These are phyloP conservation scores for Saccharomyces hybrid DNA, from an alignment of 1,139 yeast genomes.

Conservation along the genomic window DNA sequence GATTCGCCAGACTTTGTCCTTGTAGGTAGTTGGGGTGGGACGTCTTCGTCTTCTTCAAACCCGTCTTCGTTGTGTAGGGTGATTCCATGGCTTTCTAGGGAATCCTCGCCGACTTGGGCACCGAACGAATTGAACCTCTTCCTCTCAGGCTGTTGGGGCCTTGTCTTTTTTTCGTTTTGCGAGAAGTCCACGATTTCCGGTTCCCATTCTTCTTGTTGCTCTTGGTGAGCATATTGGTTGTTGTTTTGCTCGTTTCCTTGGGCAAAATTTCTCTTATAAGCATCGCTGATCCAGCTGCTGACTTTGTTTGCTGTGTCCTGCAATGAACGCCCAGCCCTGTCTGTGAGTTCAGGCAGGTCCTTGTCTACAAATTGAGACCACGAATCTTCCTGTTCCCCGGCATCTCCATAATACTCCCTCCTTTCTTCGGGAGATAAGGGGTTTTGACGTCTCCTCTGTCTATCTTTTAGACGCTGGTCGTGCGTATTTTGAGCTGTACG, in stretches of 20 bases:
- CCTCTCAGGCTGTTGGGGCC: constrained; percentile 23
- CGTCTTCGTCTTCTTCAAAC: constrained; percentile 30
- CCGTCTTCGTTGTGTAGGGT: constrained; percentile 42
- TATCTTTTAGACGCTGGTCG: constrained; percentile 18
- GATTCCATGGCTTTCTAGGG: constrained; percentile 50
- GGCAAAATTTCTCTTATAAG: constrained; percentile 34
- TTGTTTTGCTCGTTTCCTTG: constrained; percentile 20
- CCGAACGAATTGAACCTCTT: constrained; percentile 31
- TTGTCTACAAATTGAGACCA: constrained; percentile 60
- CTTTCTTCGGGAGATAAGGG: constrained; percentile 18
- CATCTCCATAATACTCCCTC: constrained; percentile 29
- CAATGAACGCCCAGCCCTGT: constrained; percentile 64
- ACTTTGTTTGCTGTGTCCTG: constrained; percentile 78
- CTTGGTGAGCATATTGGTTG: constrained; percentile 14
- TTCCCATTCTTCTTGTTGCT: constrained; percentile 9
- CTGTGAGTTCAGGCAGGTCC: constrained; percentile 58
- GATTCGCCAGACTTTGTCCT: constrained; percentile 29
- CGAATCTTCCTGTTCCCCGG: constrained; percentile 39
- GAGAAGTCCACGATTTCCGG: neutral
- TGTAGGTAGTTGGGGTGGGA: constrained; percentile 39
- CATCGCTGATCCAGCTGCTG: constrained; percentile 72
- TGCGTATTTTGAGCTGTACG: constrained; percentile 12
- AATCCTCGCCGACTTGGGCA: constrained; percentile 42
- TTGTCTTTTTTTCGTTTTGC: constrained; percentile 1
- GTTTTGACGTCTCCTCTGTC: constrained; percentile 20